A percentile compares a stretch with the other conserved stretches of the same genome.
phyloP scores from a whole-genome alignment of 208 protist genomes.

The Leishmania lainsoni region DNA sequence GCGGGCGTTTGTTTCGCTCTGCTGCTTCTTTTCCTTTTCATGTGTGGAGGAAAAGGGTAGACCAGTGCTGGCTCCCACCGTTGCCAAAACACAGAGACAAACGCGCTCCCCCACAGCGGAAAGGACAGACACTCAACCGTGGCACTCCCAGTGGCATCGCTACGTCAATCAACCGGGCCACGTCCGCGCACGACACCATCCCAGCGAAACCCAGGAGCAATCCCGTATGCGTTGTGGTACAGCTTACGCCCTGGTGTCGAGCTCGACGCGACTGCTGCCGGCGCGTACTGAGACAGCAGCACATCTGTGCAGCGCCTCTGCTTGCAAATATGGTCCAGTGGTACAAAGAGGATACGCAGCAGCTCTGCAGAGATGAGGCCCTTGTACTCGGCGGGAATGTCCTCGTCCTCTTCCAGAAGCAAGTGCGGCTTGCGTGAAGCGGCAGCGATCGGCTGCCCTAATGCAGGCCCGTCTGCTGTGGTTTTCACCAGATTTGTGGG shows the following conservation, averaged over 20 bases:
- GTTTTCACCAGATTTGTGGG: not conserved
- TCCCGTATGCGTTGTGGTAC: slow-evolving; percentile 30
- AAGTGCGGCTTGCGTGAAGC: not conserved
- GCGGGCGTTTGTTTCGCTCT: not conserved
- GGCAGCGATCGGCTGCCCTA: not conserved
- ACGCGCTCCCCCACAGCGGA: not conserved
- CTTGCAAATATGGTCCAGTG: slow-evolving; percentile 45
- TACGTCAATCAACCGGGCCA: slow-evolving; percentile 14
- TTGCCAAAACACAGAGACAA: not conserved
- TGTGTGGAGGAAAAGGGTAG: not conserved
- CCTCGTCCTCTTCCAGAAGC: slow-evolving; percentile 46
- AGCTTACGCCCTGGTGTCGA: not conserved
- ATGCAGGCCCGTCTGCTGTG: not conserved
- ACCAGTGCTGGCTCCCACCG: not conserved
- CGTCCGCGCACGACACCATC: slow-evolving; percentile 85
- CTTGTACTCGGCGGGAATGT: slow-evolving; percentile 62
- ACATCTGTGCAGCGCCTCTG: slow-evolving; percentile 46
- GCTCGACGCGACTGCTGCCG: slow-evolving; percentile 1
- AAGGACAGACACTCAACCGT: not conserved
- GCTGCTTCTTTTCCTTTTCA: not conserved
- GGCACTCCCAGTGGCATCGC: not conserved
- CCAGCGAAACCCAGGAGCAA: slow-evolving; percentile 78
- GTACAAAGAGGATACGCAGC: slow-evolving; percentile 48
- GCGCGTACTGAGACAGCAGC: slow-evolving; percentile 78
- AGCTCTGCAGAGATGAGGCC: slow-evolving; percentile 64